phyloP scores from a whole-genome alignment of 1,139 yeast species.

The Blastobotrys buckinghamii region DNA sequence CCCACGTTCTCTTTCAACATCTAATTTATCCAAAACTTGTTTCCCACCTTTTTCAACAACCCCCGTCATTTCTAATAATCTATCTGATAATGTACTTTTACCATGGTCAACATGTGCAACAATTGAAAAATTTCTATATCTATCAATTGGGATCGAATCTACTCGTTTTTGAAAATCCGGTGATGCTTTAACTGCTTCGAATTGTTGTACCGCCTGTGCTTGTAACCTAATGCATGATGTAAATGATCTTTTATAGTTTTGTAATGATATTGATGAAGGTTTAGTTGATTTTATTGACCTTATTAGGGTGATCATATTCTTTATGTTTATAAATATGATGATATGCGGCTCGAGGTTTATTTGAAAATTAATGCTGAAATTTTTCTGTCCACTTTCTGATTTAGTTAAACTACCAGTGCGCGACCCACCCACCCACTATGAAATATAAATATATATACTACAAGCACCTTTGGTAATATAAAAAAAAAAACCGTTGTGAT shows the following conservation, averaged over 20 bases:
- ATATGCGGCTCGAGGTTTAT: no score
- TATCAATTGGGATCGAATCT: conserved; percentile 67
- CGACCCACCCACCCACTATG: no score
- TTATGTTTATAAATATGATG: no score
- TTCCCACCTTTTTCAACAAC: conserved; percentile 69
- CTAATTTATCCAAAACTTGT: conserved; percentile 87
- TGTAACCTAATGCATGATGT: not conserved
- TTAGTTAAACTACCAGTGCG: no score
- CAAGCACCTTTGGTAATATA: no score
- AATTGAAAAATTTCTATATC: conserved; percentile 87
- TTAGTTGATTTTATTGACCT: not conserved
- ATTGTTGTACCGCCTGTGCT: not conserved
- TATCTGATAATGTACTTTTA: conserved; percentile 83
- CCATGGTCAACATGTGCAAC: conserved; percentile 99
- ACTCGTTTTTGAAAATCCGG: conserved; percentile 45
- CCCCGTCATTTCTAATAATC: conserved; percentile 80
- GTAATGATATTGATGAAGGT: not conserved
- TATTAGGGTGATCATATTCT: no score
- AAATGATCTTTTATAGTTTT: not conserved
- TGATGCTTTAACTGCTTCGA: conserved; percentile 5
- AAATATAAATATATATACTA: no score
- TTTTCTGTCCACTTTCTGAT: no score
- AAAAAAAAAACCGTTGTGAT: no score
- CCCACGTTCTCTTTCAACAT: conserved; percentile 93
- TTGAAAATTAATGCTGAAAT: no score